A percentile compares a stretch with the other conserved stretches of the same genome.
Conservation (phyloP, 495 filamentous ascomycete genomes). For the Pyrenula massariospora region DNA sequence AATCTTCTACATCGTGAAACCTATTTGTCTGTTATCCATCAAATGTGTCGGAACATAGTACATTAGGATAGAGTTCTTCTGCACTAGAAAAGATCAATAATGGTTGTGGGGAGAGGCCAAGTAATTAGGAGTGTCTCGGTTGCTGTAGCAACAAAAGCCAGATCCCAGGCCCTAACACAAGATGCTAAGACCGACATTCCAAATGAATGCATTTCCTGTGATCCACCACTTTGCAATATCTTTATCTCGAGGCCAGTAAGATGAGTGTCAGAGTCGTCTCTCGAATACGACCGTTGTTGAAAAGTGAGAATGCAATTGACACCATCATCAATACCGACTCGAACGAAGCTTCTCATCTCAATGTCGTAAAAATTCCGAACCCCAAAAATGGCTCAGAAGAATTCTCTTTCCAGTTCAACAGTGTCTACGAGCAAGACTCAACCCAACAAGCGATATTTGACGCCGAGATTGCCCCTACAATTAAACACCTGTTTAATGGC, state of each 20-base stretch:
- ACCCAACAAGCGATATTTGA: conserved; percentile 82
- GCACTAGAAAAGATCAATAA: no score
- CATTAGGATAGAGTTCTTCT: no score
- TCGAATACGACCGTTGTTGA: conserved; percentile 75
- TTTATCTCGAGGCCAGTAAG: conserved; percentile 10
- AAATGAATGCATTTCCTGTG: no score
- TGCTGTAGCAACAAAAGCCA: neutral
- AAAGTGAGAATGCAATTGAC: conserved; percentile 71
- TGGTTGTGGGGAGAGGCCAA: no score
- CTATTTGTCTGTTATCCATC: no score
- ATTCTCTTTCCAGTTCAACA: conserved; percentile 91
- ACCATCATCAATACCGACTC: conserved; percentile 58
- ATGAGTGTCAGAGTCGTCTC: conserved; percentile 76
- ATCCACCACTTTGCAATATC: no score
- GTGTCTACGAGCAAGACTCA: conserved; percentile 70
- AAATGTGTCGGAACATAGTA: no score
- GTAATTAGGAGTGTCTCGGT: neutral
- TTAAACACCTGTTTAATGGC: conserved; percentile 89
- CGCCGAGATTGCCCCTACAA: conserved; percentile 66
- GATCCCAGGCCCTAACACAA: neutral
- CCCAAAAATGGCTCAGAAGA: conserved; percentile 85
- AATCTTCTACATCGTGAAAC: no score
- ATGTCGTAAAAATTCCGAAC: conserved; percentile 80
- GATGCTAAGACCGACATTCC: no score
- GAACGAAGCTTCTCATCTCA: conserved; percentile 19